Conservation (phyloP, 768 basidiomycete genomes). For the Lentinula boryana region DNA sequence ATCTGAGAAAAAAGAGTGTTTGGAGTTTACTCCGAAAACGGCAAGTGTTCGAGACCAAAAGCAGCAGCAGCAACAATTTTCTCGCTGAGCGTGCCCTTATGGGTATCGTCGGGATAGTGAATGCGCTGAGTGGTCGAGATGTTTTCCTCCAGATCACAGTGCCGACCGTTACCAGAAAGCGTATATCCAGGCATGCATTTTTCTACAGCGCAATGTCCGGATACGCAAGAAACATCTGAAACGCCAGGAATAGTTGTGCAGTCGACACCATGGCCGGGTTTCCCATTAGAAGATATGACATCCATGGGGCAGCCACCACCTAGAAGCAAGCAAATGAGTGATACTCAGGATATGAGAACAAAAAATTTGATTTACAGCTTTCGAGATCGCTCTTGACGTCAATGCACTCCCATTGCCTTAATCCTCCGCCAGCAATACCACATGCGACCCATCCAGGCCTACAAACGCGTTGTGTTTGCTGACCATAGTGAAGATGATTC, state of each 20-base stretch:
- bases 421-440: constrained; percentile 22
- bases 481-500: constrained; percentile 14
- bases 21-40: background rate
- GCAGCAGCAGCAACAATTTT: background rate
- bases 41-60: background rate
- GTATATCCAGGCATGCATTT: constrained; percentile 26
- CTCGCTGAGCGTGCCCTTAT: background rate
- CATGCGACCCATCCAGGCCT: constrained; percentile 23
- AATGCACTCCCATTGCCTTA: constrained; percentile 30
- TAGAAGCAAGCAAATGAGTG: constrained; percentile 5
- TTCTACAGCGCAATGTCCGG: constrained; percentile 24
- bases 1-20: background rate
- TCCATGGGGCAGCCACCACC: constrained; percentile 31
- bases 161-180: constrained; percentile 3
- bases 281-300: constrained; percentile 16
- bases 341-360: background rate
- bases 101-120: background rate
- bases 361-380: constrained; percentile 24
- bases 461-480: constrained; percentile 18
- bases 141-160: constrained; percentile 6
- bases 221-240: constrained; percentile 27
- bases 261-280: constrained; percentile 18
- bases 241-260: constrained; percentile 31
- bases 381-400: constrained; percentile 26
- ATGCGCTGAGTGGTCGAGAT: background rate